These are phyloP conservation scores for Pseudognaphalium luteoalbum DNA, from an alignment of 129 eudicot genomes.

Conservation along the genomic window DNA sequence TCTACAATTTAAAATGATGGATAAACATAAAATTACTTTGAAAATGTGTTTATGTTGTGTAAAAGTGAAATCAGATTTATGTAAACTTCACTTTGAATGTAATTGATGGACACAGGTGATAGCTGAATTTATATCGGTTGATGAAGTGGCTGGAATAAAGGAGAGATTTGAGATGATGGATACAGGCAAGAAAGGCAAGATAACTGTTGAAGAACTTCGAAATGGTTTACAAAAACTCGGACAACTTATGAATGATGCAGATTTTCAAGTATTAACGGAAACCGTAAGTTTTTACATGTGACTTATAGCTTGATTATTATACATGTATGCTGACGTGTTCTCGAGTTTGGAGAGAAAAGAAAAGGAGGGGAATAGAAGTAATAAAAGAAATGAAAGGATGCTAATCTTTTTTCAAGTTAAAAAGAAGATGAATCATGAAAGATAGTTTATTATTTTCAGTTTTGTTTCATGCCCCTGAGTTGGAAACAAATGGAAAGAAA, in stretches of 20 bases:
- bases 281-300: conserved; percentile 43
- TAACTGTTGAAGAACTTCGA: conserved; percentile 65
- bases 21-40: not conserved
- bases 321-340: not conserved
- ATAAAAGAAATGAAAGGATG: not conserved
- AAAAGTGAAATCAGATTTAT: not conserved
- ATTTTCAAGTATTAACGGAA: conserved; percentile 67
- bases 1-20: not conserved
- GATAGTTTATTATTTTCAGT: no score
- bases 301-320: not conserved
- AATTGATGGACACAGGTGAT: conserved; percentile 52
- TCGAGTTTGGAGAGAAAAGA: not conserved
- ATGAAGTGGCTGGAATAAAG: conserved; percentile 71
- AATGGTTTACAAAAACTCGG: conserved; percentile 75
- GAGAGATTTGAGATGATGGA: conserved; percentile 81
- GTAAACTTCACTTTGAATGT: conserved; percentile 14
- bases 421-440: not conserved
- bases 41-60: not conserved
- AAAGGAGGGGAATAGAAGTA: not conserved
- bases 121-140: conserved; percentile 71
- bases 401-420: no score
- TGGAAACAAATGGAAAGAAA: not conserved
- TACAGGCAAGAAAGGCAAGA: conserved; percentile 53
- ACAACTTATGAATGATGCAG: conserved; percentile 59
- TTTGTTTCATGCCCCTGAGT: not conserved